phyloP scores from a whole-genome alignment of 805 yeast species.

The Starmera pachycereana region DNA sequence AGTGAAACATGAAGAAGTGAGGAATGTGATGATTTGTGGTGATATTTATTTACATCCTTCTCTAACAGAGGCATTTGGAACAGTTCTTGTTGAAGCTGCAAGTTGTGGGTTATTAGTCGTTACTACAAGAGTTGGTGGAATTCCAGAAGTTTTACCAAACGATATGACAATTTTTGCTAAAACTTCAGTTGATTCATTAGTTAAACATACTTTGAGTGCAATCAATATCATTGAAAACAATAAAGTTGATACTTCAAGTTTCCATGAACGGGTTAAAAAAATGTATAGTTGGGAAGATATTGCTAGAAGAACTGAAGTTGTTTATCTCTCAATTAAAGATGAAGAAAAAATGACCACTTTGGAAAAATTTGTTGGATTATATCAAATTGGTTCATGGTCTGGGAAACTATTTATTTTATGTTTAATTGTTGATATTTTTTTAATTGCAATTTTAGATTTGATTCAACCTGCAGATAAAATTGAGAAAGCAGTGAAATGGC shows the following conservation, averaged over 20 bases:
- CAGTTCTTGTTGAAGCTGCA: constrained; percentile 95
- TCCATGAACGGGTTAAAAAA: constrained; percentile 64
- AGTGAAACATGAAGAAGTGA: constrained; percentile 83
- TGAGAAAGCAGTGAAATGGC: constrained; percentile 82
- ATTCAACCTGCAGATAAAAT: constrained; percentile 57
- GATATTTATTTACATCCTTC: constrained; percentile 92
- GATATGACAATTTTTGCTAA: constrained; percentile 90
- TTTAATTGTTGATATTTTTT: constrained; percentile 66
- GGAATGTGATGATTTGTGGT: constrained; percentile 88
- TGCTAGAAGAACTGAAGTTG: constrained; percentile 76
- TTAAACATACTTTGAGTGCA: constrained; percentile 62
- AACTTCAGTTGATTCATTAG: constrained; percentile 79
- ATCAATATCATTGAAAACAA: constrained; percentile 47
- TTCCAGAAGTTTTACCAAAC: constrained; percentile 88
- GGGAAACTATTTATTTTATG: constrained; percentile 77
- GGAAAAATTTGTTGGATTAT: constrained; percentile 51
- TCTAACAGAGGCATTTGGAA: constrained; percentile 95
- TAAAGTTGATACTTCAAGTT: constrained; percentile 56
- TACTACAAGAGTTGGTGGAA: constrained; percentile 94
- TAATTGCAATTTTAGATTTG: constrained; percentile 56
- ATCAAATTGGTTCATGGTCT: constrained; percentile 73
- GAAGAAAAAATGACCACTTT: constrained; percentile 27
- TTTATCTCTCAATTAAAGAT: constrained; percentile 47
- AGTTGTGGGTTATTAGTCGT: constrained; percentile 91
- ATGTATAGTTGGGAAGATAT: constrained; percentile 94